Base-by-base conservation (phyloP, 257 asterid species). In the Plantago ovata region DNA sequence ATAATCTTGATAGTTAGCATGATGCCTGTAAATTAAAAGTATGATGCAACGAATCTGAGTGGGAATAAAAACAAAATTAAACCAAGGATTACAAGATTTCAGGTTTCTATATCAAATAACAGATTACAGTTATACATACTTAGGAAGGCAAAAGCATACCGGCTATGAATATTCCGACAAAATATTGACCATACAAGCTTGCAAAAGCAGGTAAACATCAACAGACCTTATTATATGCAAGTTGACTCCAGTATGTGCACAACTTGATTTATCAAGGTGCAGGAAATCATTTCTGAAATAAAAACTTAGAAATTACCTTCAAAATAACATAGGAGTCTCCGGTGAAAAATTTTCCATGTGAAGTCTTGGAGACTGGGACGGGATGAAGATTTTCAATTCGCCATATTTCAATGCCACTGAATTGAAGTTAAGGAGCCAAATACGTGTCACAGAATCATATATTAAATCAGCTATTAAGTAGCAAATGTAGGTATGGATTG, bases 331-430 rank as follows among this genome's bases (percentile, higher is more conserved):
- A 89, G 49, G 97, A 80, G 79, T 83, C 90, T 47, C 97, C 95
- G 14, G 76, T 69, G 79, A 71, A 84, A 72, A 89, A 84, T 38
- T 83, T 89, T 66, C 97, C 94, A 55, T 78, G 78, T 7, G 80
- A 79, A 24, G 89, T 66, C 12, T 66, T 77, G 44, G 87, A 81
- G 67, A 86, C 84, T 24, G 72, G 77, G 59, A 80, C 89, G 47
- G 87, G 75, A 19, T 56, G 64, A 50, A 86, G 80, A 58, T 80
- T 81, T 75, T 78, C 94, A 4, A 89, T 75, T 48, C 94, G 78
- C 97, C 97, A 89, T 49, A 89, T 81, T 76, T 86, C 97, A 61
- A 84, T 67, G 68, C 95, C 97, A 60, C 97, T 89, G 42, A 14
- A 70, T 20, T 32, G 56, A 39, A 72, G 70, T 61, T 68, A 72